Base-by-base conservation (phyloP, 345 rosid species). In the Adansonia digitata region DNA sequence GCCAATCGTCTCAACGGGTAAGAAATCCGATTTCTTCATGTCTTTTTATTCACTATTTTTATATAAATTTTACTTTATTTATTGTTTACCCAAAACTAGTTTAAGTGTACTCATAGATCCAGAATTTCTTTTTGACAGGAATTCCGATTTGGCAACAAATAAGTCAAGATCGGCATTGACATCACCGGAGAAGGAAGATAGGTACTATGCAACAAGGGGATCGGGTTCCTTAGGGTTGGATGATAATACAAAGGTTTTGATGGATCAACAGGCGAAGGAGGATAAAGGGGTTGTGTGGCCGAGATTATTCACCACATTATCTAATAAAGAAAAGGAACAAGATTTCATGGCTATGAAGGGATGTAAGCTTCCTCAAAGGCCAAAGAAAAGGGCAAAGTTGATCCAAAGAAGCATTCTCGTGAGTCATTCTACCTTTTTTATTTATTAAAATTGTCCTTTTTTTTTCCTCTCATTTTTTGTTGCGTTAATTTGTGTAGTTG, bases 281-380 rank as follows among this genome's bases (percentile, higher is more conserved):
- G 88, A 86, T 0, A 92, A 87, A 68, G 64, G 79, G 13, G 66
- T 73, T 34, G 92, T 86, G 53, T 90, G 98, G 98, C 97, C 97
- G 34, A 92, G 79, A 77, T 80, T 94, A 75, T 88, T 87, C 73
- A 79, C 83, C n/a, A 55, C 94, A 63, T 77, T 94, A 82, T 94
- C 98, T 2, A 90, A 77, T 81, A 94, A 94, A 86, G 97, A 92
- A 80, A 94, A 92, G 81, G 98, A 94, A 83, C 97, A 92, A 81
- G 97, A 94, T 86, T 92, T 90, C 84, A 80, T 92, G 89, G 92
- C 92, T 42, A 89, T 94, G 96, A 94, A 94, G 85, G 98, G 97
- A 26, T 90, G 98, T 75, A 94, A 90, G 79, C 97, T 85, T 68
- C 89, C 98, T 76, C 98, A 94, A 70, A 83, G 97, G 83, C 98